Evolutionary conservation across 2,329 filamentous ascomycete genomes (phyloP).

Genomic region (Paraphaeosphaeria sporulosa): DNA sequence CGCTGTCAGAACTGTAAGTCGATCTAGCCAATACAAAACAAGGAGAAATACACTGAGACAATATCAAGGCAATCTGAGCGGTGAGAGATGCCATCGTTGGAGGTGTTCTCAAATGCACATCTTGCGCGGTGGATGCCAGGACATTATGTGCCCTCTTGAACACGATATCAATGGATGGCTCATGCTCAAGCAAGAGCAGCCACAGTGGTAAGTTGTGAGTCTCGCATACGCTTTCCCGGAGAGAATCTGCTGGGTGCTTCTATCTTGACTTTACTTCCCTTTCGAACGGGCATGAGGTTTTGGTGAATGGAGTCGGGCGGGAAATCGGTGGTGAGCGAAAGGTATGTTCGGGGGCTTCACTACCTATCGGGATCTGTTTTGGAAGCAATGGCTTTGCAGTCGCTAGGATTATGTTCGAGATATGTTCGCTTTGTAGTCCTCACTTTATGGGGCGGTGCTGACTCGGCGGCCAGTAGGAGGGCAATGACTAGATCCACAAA

Average conservation of each 20-base stretch:
- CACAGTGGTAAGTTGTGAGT: conserved; percentile 11
- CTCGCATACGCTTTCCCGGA: not conserved
- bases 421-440: not conserved
- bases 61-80: conserved; percentile 16
- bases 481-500: not conserved
- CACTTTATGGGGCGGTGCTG: not conserved
- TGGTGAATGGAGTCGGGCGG: not conserved
- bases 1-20: conserved; percentile 33
- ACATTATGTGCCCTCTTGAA: conserved; percentile 28
- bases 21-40: not conserved
- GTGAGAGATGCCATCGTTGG: conserved; percentile 35
- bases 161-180: conserved; percentile 28
- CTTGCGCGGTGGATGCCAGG: conserved; percentile 30
- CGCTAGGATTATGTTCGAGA: too few relatives aligned
- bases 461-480: not conserved
- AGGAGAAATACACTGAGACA: not conserved
- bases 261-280: not conserved
- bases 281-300: not conserved
- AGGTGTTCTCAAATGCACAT: conserved; percentile 37
- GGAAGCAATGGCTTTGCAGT: too few relatives aligned
- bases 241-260: not conserved
- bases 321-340: not conserved
- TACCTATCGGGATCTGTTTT: not conserved
- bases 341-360: not conserved
- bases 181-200: conserved; percentile 3